Percentiles rank a stretch among this genome's conserved stretches.
These are phyloP conservation scores for Zygnema circumcarinatum DNA, from an alignment of 139 green algal species.

Conservation along the genomic window DNA sequence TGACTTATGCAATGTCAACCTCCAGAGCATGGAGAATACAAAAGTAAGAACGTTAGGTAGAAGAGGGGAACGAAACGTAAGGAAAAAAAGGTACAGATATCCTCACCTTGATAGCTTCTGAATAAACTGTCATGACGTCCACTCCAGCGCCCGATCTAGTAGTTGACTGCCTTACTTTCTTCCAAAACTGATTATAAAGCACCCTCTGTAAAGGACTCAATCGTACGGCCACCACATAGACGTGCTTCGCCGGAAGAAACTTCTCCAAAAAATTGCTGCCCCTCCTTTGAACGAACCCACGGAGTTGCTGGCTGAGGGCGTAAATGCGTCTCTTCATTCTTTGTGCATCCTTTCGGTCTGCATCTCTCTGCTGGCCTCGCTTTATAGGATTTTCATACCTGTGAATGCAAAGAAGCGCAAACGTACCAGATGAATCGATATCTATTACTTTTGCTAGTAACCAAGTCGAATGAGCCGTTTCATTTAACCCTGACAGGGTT, in stretches of 20 bases:
- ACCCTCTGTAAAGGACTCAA: slow-evolving; percentile 43
- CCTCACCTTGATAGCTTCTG: too few species aligned
- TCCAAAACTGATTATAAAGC: slow-evolving; percentile 33
- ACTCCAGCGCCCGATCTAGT: too few species aligned
- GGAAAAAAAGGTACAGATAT: too few species aligned
- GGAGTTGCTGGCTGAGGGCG: slow-evolving; percentile 37
- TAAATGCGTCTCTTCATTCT: slow-evolving; percentile 33
- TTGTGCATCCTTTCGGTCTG: not conserved
- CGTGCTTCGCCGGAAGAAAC: slow-evolving; percentile 21
- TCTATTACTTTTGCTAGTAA: too few species aligned
- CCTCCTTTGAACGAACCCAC: slow-evolving; percentile 52
- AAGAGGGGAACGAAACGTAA: too few species aligned
- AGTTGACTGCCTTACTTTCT: too few species aligned
- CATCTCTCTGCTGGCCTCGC: slow-evolving; percentile 39
- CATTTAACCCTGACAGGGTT: too few species aligned
- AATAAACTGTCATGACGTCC: too few species aligned
- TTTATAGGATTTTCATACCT: slow-evolving; percentile 58
- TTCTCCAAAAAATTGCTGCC: not conserved
- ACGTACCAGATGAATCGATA: not conserved
- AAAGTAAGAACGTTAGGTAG: too few species aligned
- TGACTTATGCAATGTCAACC: too few species aligned
- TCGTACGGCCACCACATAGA: slow-evolving; percentile 35
- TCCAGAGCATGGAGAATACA: too few species aligned
- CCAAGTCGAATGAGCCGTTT: too few species aligned
- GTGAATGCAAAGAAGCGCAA: not conserved